Base-by-base conservation (phyloP, 2,329 filamentous ascomycete species). In the Pseudogymnoascus sp. region DNA sequence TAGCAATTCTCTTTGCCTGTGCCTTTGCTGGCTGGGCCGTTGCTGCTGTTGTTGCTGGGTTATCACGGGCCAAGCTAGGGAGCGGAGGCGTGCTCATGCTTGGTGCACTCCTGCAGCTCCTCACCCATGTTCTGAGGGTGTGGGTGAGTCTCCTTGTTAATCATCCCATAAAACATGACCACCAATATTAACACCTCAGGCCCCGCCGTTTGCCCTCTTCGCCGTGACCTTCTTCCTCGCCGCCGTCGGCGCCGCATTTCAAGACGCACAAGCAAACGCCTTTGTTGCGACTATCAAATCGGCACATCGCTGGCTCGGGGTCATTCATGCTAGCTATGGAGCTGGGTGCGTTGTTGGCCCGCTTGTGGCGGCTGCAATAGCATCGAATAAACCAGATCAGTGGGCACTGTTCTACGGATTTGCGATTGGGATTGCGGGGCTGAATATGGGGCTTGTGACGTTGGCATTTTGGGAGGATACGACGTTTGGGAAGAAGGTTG, bases 201-300 rank as follows among this genome's bases (percentile, higher is more conserved):
- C 74, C 1, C 79, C 84, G 0, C 81, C 82, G 0, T 85, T 87
- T 57, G 74, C 76, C 0, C 72, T 87, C 0, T 87, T 82, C 61
- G 79, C 78, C 0, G 68, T 80, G 2, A 83, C 81, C 0, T 88
- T 87, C 68, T 82, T 81, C 70, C 63, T 87, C 6, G 79, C 81
- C 1, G 80, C 79, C 8, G 67, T 86, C 0, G 85, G 85, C 0
- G 83, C 86, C 68, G 85, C 81, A 0, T 86, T 81, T 61, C 83
- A 87, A 63, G 86, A 88, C 64, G 80, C 84, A 0, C 82, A 86
- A 20, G 79, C 81, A 1, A 87, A 88, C 62, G 82, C 83, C 0
- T 87, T 83, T 62, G 83, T 86, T 0, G 77, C 80, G 0, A 75
- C 77, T 0, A 70, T 79, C 0, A 76, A 76, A 8, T 75, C 74